phyloP scores from a whole-genome alignment of 2,329 filamentous ascomycete species.

The Colletotrichum ledebouriae region DNA sequence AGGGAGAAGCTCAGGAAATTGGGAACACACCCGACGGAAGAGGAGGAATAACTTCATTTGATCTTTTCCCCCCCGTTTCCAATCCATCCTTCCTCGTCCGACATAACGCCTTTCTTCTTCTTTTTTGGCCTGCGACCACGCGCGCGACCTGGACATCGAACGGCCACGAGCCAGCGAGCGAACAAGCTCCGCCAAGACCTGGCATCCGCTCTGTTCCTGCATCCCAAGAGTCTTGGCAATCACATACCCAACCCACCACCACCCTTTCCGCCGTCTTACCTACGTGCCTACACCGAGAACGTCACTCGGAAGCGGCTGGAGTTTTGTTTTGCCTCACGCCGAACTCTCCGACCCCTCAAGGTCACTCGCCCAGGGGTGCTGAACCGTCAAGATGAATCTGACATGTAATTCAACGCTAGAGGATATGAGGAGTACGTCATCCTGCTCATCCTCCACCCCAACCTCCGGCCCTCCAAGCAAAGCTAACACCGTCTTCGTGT shows the following conservation, averaged over 20 bases:
- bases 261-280: not conserved
- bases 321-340: not conserved
- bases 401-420: conserved; percentile 61
- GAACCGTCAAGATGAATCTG: conserved; percentile 49
- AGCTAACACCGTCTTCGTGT: conserved; percentile 16
- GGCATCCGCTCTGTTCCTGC: conserved; percentile 39
- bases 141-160: conserved; percentile 13
- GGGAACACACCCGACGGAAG: not conserved
- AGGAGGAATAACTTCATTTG: conserved; percentile 17
- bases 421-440: conserved; percentile 56
- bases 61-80: not conserved
- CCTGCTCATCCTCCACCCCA: not conserved
- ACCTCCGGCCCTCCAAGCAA: not conserved
- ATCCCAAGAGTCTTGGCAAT: conserved; percentile 34
- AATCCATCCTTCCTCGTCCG: not conserved
- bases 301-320: not conserved
- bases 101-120: not conserved
- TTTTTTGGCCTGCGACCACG: not conserved
- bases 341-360: not conserved
- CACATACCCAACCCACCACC: conserved; percentile 12
- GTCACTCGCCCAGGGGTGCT: not conserved
- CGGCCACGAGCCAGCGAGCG: conserved; percentile 23
- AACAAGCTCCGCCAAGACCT: conserved; percentile 37
- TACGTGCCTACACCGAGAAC: not conserved
- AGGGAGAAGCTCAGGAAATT: not conserved